Conservation (phyloP, 768 basidiomycete species). For the Nidula microcarpa region DNA sequence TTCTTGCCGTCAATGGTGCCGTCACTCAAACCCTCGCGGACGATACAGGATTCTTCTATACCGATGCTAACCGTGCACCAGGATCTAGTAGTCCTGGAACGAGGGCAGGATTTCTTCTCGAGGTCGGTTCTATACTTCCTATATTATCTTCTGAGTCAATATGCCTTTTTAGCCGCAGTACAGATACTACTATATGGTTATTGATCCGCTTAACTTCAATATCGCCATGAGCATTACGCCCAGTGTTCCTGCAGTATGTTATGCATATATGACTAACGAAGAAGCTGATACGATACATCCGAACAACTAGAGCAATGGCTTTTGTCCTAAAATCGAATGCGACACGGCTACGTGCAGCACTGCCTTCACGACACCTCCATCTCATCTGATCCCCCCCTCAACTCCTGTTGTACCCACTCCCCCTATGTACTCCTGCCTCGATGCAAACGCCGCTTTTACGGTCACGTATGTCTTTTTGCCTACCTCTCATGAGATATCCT, state of each 20-base stretch:
- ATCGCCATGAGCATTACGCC: constrained; percentile 9
- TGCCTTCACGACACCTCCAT: constrained; percentile 5
- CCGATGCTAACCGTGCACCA: constrained; percentile 10
- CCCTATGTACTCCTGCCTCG: constrained; percentile 10
- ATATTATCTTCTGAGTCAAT: background rate
- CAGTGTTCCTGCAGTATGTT: background rate
- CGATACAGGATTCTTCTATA: constrained; percentile 10
- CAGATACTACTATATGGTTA: constrained; percentile 12
- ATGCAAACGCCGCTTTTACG: constrained; percentile 6
- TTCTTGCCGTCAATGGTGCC: constrained; percentile 2
- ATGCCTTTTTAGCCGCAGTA: background rate
- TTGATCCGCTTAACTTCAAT: constrained; percentile 13
- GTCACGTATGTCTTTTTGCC: constrained; percentile 9
- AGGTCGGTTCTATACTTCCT: constrained; percentile 5
- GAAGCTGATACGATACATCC: too few relatives aligned
- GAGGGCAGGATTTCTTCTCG: constrained; percentile 10
- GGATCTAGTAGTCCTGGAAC: constrained; percentile 2
- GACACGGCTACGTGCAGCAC: constrained; percentile 7
- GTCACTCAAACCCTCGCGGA: constrained; percentile 3
- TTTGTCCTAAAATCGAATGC: constrained; percentile 9
- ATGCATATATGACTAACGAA: too few relatives aligned
- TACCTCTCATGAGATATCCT: background rate
- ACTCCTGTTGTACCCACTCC: constrained; percentile 3
- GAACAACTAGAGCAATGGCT: constrained; percentile 3
- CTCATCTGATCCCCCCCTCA: constrained; percentile 9